These are phyloP conservation scores for Aphanomyces invadans DNA, from an alignment of 352 stramenopile genomes.

Conservation along the genomic window DNA sequence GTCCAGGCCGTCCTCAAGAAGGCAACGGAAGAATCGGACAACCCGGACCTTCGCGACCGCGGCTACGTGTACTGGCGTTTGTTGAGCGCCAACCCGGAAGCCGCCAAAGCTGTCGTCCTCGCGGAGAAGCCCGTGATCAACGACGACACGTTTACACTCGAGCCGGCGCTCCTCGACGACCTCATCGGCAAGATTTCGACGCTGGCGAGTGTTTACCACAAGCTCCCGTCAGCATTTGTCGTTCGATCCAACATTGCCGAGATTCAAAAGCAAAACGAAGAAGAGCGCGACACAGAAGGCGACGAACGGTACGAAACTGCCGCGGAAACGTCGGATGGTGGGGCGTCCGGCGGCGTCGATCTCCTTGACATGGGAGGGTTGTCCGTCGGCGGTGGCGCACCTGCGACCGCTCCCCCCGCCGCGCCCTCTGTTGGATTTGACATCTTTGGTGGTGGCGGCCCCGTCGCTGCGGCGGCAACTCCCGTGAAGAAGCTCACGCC, in stretches of 20 bases:
- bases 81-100: conserved; percentile 96
- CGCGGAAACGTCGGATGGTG: conserved; percentile 17
- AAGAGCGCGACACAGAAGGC: conserved; percentile 48
- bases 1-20: conserved; percentile 97
- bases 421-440: conserved; percentile 40
- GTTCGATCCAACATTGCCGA: conserved; percentile 77
- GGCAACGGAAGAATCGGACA: conserved; percentile 97
- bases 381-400: conserved; percentile 52
- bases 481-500: conserved; percentile 46
- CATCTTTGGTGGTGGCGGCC: conserved; percentile 72
- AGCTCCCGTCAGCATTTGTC: conserved; percentile 78
- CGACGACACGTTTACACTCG: conserved; percentile 95
- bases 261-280: conserved; percentile 54
- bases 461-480: conserved; percentile 32
- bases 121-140: conserved; percentile 99
- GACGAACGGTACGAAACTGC: conserved; percentile 53
- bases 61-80: conserved; percentile 99
- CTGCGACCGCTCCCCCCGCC: conserved; percentile 32
- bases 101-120: conserved; percentile 96
- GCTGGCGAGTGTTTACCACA: conserved; percentile 98
- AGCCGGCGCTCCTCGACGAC: conserved; percentile 92
- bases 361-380: conserved; percentile 81
- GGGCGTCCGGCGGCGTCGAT: conserved; percentile 36
- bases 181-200: conserved; percentile 97
- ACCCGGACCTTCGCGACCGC: conserved; percentile 97